Conservation (phyloP, 163 green algal species). For the Trebouxia gelatinosa region DNA sequence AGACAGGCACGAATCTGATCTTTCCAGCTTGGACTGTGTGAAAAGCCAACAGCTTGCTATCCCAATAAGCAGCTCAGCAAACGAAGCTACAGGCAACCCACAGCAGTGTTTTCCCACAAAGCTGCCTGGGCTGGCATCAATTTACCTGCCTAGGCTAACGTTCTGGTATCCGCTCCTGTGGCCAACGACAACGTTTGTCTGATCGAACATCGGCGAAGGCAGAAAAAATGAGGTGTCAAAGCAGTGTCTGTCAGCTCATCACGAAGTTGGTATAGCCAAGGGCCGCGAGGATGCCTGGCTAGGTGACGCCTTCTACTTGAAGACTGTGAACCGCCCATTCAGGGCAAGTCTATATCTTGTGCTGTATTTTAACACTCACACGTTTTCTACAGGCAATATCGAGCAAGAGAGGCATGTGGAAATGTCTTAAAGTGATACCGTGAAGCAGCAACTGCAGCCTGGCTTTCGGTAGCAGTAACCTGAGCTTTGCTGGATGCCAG, state of each 20-base stretch:
- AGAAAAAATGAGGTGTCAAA: not conserved
- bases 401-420: not conserved
- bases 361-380: not conserved
- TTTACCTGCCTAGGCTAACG: not conserved
- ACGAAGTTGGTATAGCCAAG: not conserved
- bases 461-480: too few relatives aligned
- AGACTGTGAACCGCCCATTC: not conserved
- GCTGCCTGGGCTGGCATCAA: not conserved
- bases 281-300: not conserved
- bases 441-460: not conserved
- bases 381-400: not conserved
- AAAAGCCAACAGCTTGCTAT: too few relatives aligned
- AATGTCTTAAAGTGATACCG: not conserved
- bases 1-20: too few relatives aligned
- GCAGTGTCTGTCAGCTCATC: not conserved
- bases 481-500: not conserved
- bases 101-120: too few relatives aligned
- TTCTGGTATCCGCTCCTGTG: not conserved
- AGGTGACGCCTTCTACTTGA: not conserved
- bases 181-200: not conserved
- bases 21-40: too few relatives aligned
- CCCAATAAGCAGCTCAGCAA: too few relatives aligned
- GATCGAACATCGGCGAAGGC: not conserved
- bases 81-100: too few relatives aligned
- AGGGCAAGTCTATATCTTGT: not conserved